These are phyloP conservation scores for Clonostachys chloroleuca DNA, from an alignment of 2,329 filamentous ascomycete genomes.

Conservation along the genomic window DNA sequence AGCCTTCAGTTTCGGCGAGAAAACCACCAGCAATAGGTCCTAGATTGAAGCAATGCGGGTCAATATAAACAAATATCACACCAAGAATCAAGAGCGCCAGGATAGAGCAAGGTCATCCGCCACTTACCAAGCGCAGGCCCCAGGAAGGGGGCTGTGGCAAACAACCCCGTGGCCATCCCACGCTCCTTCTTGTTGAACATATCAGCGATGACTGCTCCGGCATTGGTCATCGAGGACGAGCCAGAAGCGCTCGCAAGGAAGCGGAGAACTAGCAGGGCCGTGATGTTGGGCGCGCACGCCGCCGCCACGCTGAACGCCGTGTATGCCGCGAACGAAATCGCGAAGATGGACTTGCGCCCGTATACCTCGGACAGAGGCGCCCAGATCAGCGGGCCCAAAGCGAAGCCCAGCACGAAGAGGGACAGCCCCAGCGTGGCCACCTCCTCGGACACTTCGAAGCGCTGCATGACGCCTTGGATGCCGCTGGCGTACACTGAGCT, in stretches of 20 bases:
- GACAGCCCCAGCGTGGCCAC: conserved; percentile 59
- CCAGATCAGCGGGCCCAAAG: conserved; percentile 60
- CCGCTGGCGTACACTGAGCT: conserved; percentile 56
- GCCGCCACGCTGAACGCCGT: conserved; percentile 21
- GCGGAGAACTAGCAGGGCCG: conserved; percentile 52
- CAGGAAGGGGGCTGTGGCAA: conserved; percentile 58
- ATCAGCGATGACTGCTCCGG: conserved; percentile 56
- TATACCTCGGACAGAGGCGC: conserved; percentile 61
- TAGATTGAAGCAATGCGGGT: conserved; percentile 14
- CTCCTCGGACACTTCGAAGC: background rate
- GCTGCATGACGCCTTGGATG: background rate
- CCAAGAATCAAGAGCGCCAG: too few species aligned
- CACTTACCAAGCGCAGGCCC: conserved; percentile 36
- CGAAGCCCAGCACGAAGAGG: conserved; percentile 60
- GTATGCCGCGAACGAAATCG: conserved; percentile 50
- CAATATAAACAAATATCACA: too few species aligned
- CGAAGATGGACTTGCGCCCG: conserved; percentile 50
- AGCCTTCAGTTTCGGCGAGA: conserved; percentile 47
- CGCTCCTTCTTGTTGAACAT: conserved; percentile 48
- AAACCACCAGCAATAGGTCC: conserved; percentile 58
- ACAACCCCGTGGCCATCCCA: conserved; percentile 57
- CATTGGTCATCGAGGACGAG: conserved; percentile 55
- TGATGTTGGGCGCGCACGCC: conserved; percentile 47
- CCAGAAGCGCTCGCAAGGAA: conserved; percentile 62
- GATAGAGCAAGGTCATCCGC: too few species aligned